Base-by-base conservation (phyloP, 306 rosid genomes). In the Medicago lupulina region DNA sequence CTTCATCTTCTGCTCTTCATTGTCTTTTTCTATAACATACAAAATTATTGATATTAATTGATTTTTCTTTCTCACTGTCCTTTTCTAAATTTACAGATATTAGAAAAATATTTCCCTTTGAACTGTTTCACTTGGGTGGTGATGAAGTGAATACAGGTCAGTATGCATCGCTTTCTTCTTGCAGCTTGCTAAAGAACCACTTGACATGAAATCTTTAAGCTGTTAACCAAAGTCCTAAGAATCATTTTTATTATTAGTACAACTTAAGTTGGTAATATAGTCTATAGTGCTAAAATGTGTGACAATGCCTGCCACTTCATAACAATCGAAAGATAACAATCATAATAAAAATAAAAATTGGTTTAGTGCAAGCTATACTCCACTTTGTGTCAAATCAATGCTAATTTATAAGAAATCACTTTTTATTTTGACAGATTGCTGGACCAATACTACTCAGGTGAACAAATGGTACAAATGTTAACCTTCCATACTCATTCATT, bases 111-210 rank as follows among this genome's bases (percentile, higher is more conserved):
- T 95, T 95, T 78, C 98, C 97, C 78, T 95, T 95, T 40, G 99
- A 92, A 90, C 93, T 95, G 59, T 84, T 95, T 86, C 99, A 95
- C 89, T 87, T 95, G 92, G 99, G 99, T 16, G 99, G 99, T 74
- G 99, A 95, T 87, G 99, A 95, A 74, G 99, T 95, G 79, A 16
- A 90, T 83, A 92, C 99, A 83, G 89, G 99, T 88, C 78, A 86
- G 89, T 83, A 89, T 85, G 71, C 71, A 88, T 78, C 60, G 36
- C 46, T 81, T 81, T 57, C 23, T 78, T n/a, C 31, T 65, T 68
- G 54, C 47, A 71, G 11, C 44, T 47, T 71, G 67, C 36, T 21
- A 21, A 40, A 34, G 59, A 57, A 67, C 69, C 31, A 73, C 31
- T 67, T 38, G 68, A 69, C 61, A 9, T 46, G 16, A 68, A 80